Conservation (phyloP, 306 rosid genomes). For the Neltuma alba region DNA sequence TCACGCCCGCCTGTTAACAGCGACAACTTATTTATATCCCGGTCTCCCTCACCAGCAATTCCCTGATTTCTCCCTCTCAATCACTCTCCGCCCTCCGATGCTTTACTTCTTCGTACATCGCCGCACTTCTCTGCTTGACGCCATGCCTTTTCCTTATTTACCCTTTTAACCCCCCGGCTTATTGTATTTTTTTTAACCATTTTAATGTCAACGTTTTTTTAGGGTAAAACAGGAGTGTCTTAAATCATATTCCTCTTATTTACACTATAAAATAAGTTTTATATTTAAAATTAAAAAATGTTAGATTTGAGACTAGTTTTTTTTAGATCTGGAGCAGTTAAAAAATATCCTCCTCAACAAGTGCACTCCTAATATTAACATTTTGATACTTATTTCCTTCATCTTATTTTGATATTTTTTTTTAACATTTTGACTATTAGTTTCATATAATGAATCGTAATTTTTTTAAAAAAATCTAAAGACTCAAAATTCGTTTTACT, state of each 20-base stretch:
- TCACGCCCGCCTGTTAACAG: constrained; percentile 42
- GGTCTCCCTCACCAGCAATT: constrained; percentile 32
- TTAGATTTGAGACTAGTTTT: no score
- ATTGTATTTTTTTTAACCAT: neutral
- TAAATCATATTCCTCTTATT: no score
- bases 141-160: neutral
- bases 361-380: no score
- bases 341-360: no score
- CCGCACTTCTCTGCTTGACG: neutral
- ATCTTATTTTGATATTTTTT: neutral
- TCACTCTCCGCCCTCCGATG: constrained; percentile 41
- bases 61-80: constrained; percentile 31
- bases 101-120: neutral
- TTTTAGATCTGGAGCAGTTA: no score
- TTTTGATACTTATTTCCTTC: neutral
- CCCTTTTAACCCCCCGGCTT: constrained; percentile 48
- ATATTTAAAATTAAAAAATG: no score
- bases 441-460: neutral
- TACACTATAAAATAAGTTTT: no score
- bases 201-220: neutral
- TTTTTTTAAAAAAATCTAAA: no score
- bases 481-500: neutral
- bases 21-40: constrained; percentile 45
- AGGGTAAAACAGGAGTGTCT: no score
- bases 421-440: neutral